These are phyloP conservation scores for Aspergillus baeticus DNA, from an alignment of 495 filamentous ascomycete genomes.

Conservation along the genomic window DNA sequence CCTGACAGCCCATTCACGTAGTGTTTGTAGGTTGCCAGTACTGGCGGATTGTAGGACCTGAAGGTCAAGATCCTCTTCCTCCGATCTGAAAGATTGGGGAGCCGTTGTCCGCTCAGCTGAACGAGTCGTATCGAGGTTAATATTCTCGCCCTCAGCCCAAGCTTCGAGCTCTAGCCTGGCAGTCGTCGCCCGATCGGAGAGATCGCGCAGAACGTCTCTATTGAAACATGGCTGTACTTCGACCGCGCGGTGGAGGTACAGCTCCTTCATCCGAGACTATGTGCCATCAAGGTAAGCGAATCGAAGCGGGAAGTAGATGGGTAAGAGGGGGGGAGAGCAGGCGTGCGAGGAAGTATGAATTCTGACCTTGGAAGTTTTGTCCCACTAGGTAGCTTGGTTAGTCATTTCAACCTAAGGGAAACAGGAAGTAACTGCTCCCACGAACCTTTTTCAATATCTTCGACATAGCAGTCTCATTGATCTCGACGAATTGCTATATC, in stretches of 20 bases:
- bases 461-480: conserved; percentile 95
- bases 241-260: conserved; percentile 92
- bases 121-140: conserved; percentile 68
- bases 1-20: conserved; percentile 64
- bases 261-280: conserved; percentile 91
- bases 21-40: conserved; percentile 61
- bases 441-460: conserved; percentile 95
- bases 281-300: conserved; percentile 13
- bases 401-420: conserved; percentile 6
- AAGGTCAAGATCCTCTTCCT: conserved; percentile 83
- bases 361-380: conserved; percentile 92
- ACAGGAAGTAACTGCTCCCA: background rate
- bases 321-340: background rate
- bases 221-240: conserved; percentile 99
- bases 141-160: conserved; percentile 94
- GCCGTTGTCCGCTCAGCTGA: conserved; percentile 60
- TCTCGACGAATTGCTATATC: conserved; percentile 86
- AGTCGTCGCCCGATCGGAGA: conserved; percentile 94
- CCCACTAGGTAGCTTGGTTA: conserved; percentile 62
- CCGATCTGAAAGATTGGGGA: conserved; percentile 63
- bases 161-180: conserved; percentile 89
- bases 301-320: background rate
- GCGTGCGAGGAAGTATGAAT: background rate
- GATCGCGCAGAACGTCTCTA: conserved; percentile 88
- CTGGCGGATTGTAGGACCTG: conserved; percentile 86